A percentile compares a stretch with the other conserved stretches of the same genome.
phyloP scores from a whole-genome alignment of 495 filamentous ascomycete genomes.

The Rhizodiscina lignyota region DNA sequence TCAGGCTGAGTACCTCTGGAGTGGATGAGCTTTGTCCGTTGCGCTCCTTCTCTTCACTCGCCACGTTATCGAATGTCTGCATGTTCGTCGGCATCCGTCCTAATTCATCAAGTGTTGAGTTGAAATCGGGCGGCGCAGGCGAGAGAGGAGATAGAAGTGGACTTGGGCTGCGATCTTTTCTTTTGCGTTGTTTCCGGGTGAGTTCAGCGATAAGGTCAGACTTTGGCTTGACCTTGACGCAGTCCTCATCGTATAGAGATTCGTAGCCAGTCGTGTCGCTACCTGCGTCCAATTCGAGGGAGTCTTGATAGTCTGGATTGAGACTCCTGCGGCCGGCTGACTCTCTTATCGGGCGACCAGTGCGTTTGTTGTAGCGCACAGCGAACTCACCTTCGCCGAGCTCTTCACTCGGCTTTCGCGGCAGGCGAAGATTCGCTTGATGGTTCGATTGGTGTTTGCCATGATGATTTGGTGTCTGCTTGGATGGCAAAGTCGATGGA shows the following conservation, averaged over 20 bases:
- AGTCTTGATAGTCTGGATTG: too few species aligned
- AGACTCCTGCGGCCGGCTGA: conserved; percentile 8
- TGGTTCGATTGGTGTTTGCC: neutral
- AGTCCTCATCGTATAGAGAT: too few species aligned
- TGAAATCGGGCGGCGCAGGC: too few species aligned
- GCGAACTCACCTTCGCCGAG: too few species aligned
- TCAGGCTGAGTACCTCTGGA: conserved; percentile 7
- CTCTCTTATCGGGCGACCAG: conserved; percentile 10
- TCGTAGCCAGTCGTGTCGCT: conserved; percentile 5
- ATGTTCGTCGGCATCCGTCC: too few species aligned
- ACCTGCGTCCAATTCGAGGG: conserved; percentile 7
- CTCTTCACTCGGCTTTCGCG: too few species aligned
- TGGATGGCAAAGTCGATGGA: too few species aligned
- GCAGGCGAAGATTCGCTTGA: conserved; percentile 3
- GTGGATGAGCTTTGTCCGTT: conserved; percentile 1
- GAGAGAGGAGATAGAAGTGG: neutral
- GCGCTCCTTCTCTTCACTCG: conserved; percentile 4
- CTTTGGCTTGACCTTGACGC: too few species aligned
- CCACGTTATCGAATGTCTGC: neutral
- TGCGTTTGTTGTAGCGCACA: conserved; percentile 7
- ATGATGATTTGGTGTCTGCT: too few species aligned
- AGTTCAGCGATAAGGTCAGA: too few species aligned
- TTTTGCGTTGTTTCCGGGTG: neutral
- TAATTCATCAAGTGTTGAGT: too few species aligned
- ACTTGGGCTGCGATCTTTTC: neutral